Conservation (phyloP, 139 green algal genomes). For the Monoraphidium neglectum region DNA sequence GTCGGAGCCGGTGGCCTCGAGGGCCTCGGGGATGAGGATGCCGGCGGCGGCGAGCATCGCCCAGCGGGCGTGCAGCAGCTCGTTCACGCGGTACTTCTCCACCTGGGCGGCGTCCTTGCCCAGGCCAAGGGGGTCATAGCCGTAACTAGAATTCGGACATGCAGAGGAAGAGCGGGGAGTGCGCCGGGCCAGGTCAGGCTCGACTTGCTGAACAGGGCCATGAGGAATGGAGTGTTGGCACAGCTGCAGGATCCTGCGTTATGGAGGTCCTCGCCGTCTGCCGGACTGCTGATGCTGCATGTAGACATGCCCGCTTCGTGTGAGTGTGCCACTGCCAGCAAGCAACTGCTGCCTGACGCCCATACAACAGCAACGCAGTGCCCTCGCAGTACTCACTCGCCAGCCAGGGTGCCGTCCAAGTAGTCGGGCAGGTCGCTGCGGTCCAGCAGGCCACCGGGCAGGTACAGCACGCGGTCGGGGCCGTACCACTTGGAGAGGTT, state of each 20-base stretch:
- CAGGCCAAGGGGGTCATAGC: slow-evolving; percentile 93
- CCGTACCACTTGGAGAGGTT: slow-evolving; percentile 89
- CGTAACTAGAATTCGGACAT: too few relatives aligned
- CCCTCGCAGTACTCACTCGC: slow-evolving; percentile 85
- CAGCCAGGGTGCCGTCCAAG: slow-evolving; percentile 87
- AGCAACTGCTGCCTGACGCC: too few relatives aligned
- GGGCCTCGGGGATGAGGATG: slow-evolving; percentile 95
- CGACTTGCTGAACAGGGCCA: too few relatives aligned
- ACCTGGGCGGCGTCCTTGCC: slow-evolving; percentile 85
- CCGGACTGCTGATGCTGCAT: too few relatives aligned
- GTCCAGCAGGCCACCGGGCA: slow-evolving; percentile 87
- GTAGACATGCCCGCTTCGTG: not conserved
- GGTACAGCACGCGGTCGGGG: slow-evolving; percentile 80
- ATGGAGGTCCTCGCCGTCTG: too few relatives aligned
- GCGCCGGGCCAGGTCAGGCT: too few relatives aligned
- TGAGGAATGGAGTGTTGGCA: too few relatives aligned
- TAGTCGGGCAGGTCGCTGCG: slow-evolving; percentile 78
- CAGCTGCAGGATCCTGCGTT: too few relatives aligned
- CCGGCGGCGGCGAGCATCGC: slow-evolving; percentile 96
- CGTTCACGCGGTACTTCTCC: slow-evolving; percentile 88
- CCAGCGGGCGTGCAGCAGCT: slow-evolving; percentile 96
- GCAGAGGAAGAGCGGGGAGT: too few relatives aligned
- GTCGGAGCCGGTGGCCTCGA: slow-evolving; percentile 87
- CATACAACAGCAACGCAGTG: slow-evolving; percentile 3
- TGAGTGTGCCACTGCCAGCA: not conserved